These are phyloP conservation scores for Bombardia bombarda DNA, from an alignment of 495 filamentous ascomycete species.

Conservation along the genomic window DNA sequence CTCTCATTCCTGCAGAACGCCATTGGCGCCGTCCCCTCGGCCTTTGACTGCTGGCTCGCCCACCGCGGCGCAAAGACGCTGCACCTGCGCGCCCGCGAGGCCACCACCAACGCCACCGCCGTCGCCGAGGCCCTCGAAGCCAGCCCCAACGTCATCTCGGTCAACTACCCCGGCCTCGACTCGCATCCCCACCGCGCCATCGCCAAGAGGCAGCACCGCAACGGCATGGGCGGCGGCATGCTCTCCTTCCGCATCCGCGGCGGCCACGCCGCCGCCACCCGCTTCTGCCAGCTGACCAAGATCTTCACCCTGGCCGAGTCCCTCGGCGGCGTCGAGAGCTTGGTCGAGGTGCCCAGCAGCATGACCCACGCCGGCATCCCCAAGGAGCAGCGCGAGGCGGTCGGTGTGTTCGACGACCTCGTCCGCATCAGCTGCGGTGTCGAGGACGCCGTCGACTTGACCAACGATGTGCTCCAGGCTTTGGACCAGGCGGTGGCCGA, in stretches of 20 bases:
- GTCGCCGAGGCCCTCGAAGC: constrained; percentile 70
- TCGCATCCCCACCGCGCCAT: constrained; percentile 82
- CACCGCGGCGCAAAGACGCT: constrained; percentile 96
- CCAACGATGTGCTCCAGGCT: constrained; percentile 75
- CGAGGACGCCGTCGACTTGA: constrained; percentile 83
- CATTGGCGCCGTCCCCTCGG: constrained; percentile 85
- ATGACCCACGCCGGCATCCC: constrained; percentile 99
- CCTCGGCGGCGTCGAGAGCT: constrained; percentile 83
- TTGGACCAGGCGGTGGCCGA: constrained; percentile 62
- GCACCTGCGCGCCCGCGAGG: constrained; percentile 82
- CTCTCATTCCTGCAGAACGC: constrained; percentile 94
- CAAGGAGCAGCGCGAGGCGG: constrained; percentile 75
- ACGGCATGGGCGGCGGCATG: constrained; percentile 96
- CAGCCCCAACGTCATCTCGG: constrained; percentile 71
- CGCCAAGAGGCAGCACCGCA: constrained; percentile 81
- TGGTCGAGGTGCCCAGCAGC: constrained; percentile 82
- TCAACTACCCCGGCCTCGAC: constrained; percentile 90
- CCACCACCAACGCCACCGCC: constrained; percentile 69
- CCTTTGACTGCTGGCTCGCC: constrained; percentile 99
- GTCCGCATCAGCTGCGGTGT: constrained; percentile 89
- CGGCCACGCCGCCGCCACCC: constrained; percentile 76
- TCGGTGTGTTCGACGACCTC: constrained; percentile 95
- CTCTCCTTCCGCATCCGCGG: constrained; percentile 91
- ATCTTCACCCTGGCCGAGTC: constrained; percentile 93
- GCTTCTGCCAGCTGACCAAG: constrained; percentile 82